Percentiles rank a stretch among this genome's conserved stretches.
Evolutionary conservation across 2,329 filamentous ascomycete genomes (phyloP).

Genomic region (Phialocephala subalpina): DNA sequence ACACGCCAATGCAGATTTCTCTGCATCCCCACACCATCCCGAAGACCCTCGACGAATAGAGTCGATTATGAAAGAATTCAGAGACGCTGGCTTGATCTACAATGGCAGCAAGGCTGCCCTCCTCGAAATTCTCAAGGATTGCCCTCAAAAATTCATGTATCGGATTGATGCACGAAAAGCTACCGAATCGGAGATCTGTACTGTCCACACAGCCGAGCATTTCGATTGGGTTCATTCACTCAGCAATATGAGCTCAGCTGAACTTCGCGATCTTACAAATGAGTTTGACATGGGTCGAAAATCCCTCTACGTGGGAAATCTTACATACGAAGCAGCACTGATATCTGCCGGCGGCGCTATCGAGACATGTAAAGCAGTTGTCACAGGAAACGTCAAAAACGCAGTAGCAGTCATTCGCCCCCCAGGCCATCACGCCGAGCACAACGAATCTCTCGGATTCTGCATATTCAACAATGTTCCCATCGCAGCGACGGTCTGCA

Average conservation of each 20-base stretch:
- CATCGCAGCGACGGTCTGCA: slow-evolving; percentile 88
- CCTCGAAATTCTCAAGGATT: slow-evolving; percentile 57
- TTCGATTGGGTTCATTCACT: slow-evolving; percentile 77
- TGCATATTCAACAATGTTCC: slow-evolving; percentile 99
- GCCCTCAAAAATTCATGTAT: slow-evolving; percentile 71
- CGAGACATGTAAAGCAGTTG: slow-evolving; percentile 93
- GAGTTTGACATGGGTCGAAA: slow-evolving; percentile 70
- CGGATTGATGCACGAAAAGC: slow-evolving; percentile 83
- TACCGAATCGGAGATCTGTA: slow-evolving; percentile 79
- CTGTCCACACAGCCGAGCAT: slow-evolving; percentile 81
- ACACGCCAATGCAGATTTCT: slow-evolving; percentile 85
- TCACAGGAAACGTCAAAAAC: slow-evolving; percentile 85
- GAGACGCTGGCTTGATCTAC: slow-evolving; percentile 79
- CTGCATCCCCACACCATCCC: slow-evolving; percentile 81
- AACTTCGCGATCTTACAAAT: slow-evolving; percentile 73
- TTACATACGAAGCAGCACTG: slow-evolving; percentile 82
- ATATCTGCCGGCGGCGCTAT: slow-evolving; percentile 93
- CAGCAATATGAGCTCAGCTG: slow-evolving; percentile 61
- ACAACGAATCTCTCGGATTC: slow-evolving; percentile 87
- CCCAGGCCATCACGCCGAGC: slow-evolving; percentile 94
- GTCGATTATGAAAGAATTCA: slow-evolving; percentile 90
- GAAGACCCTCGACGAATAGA: slow-evolving; percentile 94
- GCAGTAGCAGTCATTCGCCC: slow-evolving; percentile 95
- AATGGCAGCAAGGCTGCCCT: slow-evolving; percentile 64
- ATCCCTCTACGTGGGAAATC: slow-evolving; percentile 83